phyloP scores from a whole-genome alignment of 257 asterid genomes.

The Voacanga thouarsii region DNA sequence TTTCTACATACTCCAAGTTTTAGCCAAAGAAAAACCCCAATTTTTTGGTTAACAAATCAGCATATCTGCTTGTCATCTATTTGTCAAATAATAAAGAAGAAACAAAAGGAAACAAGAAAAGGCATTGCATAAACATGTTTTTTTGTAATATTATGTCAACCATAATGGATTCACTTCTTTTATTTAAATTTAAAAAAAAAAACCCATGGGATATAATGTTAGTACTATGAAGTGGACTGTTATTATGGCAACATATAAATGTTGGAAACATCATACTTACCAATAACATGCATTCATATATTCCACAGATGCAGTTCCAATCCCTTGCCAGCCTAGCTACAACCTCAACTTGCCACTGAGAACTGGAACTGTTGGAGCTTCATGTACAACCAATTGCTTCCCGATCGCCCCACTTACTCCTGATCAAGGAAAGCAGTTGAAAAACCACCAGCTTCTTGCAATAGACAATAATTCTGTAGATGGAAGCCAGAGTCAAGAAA shows the following conservation, averaged over 20 bases:
- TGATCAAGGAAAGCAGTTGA: constrained; percentile 42
- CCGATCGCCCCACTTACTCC: constrained; percentile 58
- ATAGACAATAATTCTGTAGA: constrained; percentile 27
- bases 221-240: background rate
- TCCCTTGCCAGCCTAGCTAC: constrained; percentile 20
- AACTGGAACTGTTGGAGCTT: constrained; percentile 37
- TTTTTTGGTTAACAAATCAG: too few relatives aligned
- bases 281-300: constrained; percentile 8
- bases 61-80: background rate
- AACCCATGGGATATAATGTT: background rate
- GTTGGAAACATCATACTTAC: background rate
- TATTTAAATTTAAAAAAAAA: background rate
- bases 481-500: constrained; percentile 33
- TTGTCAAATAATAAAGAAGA: too few relatives aligned
- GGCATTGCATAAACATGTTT: background rate
- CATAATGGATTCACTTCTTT: background rate
- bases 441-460: constrained; percentile 33
- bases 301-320: constrained; percentile 44
- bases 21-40: background rate
- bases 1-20: background rate
- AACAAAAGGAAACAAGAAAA: too few relatives aligned
- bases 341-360: constrained; percentile 19
- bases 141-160: background rate
- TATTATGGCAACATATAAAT: background rate
- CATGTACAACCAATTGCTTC: constrained; percentile 35